Percentiles rank a stretch among this genome's conserved stretches.
Evolutionary conservation across 1,284 basidiomycete species (phyloP).

Genomic region (Kwoniella shivajii): DNA sequence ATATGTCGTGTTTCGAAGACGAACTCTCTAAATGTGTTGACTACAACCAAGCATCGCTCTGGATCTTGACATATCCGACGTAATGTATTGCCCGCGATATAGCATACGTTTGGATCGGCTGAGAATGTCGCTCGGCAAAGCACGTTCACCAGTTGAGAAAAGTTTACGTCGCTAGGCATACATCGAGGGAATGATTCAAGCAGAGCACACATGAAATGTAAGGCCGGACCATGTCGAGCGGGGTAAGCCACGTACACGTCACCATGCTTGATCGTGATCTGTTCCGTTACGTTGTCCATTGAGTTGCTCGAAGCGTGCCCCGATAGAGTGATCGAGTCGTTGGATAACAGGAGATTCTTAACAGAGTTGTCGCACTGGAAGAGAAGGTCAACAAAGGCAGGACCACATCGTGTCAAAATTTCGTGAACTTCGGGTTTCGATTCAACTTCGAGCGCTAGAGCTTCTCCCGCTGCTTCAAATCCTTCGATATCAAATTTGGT

Average conservation of each 20-base stretch:
- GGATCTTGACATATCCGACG: constrained; percentile 71
- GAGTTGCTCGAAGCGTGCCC: constrained; percentile 62
- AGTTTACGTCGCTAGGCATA: constrained; percentile 59
- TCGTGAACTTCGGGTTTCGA: constrained; percentile 71
- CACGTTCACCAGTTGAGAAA: constrained; percentile 73
- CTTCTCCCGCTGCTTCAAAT: constrained; percentile 70
- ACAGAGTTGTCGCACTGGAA: constrained; percentile 67
- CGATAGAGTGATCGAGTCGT: constrained; percentile 72
- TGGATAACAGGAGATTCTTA: constrained; percentile 77
- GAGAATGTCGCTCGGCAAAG: constrained; percentile 80
- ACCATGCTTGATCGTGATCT: constrained; percentile 60
- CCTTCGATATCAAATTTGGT: constrained; percentile 59
- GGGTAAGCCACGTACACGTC: constrained; percentile 75
- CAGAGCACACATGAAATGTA: constrained; percentile 74
- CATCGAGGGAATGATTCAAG: constrained; percentile 86
- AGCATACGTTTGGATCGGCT: constrained; percentile 73
- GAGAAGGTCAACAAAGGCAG: constrained; percentile 66
- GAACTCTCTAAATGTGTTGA: constrained; percentile 72
- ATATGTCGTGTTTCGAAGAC: constrained; percentile 74
- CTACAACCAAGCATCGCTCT: constrained; percentile 63
- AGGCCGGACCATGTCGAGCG: constrained; percentile 63
- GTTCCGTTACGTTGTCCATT: constrained; percentile 45
- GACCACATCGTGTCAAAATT: constrained; percentile 70
- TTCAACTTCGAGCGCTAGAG: constrained; percentile 60
- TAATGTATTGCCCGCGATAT: constrained; percentile 70